phyloP scores from a whole-genome alignment of 306 rosid species.

The Biancaea sappan region DNA sequence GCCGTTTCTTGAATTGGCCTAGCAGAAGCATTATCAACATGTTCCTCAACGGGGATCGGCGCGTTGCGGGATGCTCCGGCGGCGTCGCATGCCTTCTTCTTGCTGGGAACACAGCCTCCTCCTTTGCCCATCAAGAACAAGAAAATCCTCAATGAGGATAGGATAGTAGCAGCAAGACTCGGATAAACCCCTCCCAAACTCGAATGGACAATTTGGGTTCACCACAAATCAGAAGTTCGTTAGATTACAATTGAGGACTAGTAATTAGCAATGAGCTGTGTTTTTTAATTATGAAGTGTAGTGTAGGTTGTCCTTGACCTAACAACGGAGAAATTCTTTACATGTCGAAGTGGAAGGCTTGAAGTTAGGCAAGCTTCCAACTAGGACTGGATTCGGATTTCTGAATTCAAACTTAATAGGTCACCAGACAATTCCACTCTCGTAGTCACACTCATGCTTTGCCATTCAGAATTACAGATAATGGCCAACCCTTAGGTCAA shows the following conservation, averaged over 20 bases:
- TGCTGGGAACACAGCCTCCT: constrained; percentile 93
- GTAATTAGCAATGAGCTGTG: background rate
- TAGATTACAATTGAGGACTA: background rate
- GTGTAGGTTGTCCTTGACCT: background rate
- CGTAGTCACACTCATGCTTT: background rate
- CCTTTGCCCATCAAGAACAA: constrained; percentile 80
- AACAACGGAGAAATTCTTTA: constrained; percentile 9
- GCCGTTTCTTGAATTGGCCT: constrained; percentile 16
- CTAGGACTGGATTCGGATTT: constrained; percentile 26
- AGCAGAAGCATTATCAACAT: background rate
- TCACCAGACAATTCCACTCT: too few species aligned
- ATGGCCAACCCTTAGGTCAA: background rate
- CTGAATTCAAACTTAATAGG: constrained; percentile 34
- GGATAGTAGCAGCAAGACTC: background rate
- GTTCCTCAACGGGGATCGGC: constrained; percentile 44
- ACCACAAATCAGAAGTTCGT: background rate
- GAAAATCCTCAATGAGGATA: constrained; percentile 2
- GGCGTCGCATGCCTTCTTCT: constrained; percentile 48
- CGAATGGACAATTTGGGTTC: constrained; percentile 7
- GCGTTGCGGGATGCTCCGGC: constrained; percentile 16
- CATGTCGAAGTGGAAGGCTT: background rate
- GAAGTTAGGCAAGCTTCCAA: constrained; percentile 17
- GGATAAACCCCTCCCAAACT: background rate
- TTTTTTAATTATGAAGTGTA: background rate
- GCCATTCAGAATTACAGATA: constrained; percentile 6